phyloP scores from a whole-genome alignment of 2,329 filamentous ascomycete genomes.

The Neoscytalidium dimidiatum region DNA sequence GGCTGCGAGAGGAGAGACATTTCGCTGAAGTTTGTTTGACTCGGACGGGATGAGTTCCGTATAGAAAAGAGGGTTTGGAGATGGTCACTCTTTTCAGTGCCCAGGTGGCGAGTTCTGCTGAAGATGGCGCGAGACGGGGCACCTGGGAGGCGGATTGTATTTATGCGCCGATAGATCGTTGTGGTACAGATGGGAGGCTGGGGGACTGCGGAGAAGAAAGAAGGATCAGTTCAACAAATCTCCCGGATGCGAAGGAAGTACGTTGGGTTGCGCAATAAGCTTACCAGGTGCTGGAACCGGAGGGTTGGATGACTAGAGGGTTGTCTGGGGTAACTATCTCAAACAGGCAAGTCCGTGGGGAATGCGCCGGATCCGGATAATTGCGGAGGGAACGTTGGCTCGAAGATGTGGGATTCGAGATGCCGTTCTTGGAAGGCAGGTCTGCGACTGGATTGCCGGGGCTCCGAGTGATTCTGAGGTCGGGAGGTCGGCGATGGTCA shows the following conservation, averaged over 20 bases:
- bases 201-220: background rate
- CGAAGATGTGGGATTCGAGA: background rate
- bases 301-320: background rate
- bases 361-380: background rate
- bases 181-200: constrained; percentile 1
- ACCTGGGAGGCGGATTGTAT: background rate
- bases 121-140: background rate
- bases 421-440: background rate
- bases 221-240: background rate
- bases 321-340: constrained; percentile 3
- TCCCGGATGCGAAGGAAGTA: constrained; percentile 1
- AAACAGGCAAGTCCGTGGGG: constrained; percentile 1
- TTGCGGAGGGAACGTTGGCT: background rate
- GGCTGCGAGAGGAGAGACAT: constrained; percentile 30
- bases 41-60: background rate
- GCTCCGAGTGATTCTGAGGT: background rate
- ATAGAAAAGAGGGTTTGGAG: background rate
- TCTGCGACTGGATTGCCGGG: too few relatives aligned
- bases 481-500: background rate
- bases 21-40: background rate
- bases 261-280: constrained; percentile 12
- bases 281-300: background rate
- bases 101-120: background rate
- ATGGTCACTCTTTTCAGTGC: background rate
- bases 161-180: background rate